phyloP scores from a whole-genome alignment of 129 eudicot species.

The Escallonia herrerae region DNA sequence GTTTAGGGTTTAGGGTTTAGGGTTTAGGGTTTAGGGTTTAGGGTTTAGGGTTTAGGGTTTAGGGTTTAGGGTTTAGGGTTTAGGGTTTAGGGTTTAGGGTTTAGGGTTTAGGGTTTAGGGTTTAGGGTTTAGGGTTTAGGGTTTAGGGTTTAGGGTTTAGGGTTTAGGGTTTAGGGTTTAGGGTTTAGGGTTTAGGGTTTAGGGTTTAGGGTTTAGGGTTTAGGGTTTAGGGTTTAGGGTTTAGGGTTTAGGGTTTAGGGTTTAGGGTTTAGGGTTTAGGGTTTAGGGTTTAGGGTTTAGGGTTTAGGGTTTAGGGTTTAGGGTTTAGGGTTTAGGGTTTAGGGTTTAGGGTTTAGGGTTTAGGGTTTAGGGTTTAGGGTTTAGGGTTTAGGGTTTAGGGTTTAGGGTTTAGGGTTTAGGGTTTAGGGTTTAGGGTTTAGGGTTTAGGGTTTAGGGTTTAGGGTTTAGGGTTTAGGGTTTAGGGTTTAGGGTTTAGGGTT shows the following conservation, averaged over 20 bases:
- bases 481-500: constrained; percentile 10
- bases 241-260: constrained; percentile 4
- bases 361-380: constrained; percentile 12
- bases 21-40: constrained; percentile 3
- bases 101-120: constrained; percentile 3
- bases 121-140: neutral
- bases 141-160: neutral
- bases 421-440: constrained; percentile 10
- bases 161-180: neutral
- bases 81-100: neutral
- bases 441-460: constrained; percentile 7
- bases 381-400: constrained; percentile 11
- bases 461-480: neutral
- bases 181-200: constrained; percentile 4
- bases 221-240: constrained; percentile 3
- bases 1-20: constrained; percentile 8
- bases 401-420: constrained; percentile 7
- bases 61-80: constrained; percentile 4
- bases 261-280: neutral
- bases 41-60: constrained; percentile 8
- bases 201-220: constrained; percentile 3
- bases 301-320: too few relatives aligned
- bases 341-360: constrained; percentile 12
- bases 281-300: constrained; percentile 9
- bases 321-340: constrained; percentile 12